Evolutionary conservation across 2,329 filamentous ascomycete species (phyloP), one percentile per base, ranked within the genome.

Genomic region (Colletotrichum sp.): DNA sequence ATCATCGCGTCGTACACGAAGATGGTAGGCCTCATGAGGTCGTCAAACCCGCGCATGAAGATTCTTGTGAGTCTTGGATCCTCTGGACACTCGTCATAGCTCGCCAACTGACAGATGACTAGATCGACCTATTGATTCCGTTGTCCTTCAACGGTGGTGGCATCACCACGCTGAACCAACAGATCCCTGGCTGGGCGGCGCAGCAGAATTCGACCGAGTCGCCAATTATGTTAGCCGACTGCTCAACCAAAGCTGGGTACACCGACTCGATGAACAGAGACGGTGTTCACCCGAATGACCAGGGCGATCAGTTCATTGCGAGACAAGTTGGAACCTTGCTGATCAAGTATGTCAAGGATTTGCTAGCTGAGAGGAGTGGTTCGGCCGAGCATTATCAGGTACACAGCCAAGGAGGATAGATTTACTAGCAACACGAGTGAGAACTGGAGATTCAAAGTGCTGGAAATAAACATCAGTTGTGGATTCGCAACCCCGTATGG

Each of bases 41-140:
- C 76, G 2, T 75, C 78, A 11, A 87, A 85, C 55, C 78, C 82
- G 2, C 81, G 79, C 29, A 81, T 82, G 69, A 84, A 84, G 77
- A 82, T 87, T 62, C 84, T 87, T 58, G 84, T 86, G 3, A 31
- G 16, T 43, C 3, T n/a, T 15, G 29, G 0, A n/a, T 55, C 66
- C 57, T 18, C 15, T 27, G 1, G 7, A 62, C 0, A 54, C 3
- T 24, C 7, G 5, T 15, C 5, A 15, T 16, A 5, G 5, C n/a
- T 29, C 5, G 11, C 11, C 5, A 0, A 59, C 29, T 59, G 4
- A 33, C 29, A n/a, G 1, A 21, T 33, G 9, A 31, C 57, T 0
- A 85, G 84, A 80, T 85, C 64, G 82, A 84, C 77, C 80, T 81
- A 24, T 77, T 87, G 43, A 84, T 86, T 62, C 84, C 86, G 0